Evolutionary conservation across 1,284 basidiomycete genomes (phyloP).

Genomic region (Blastosporella zonata): DNA sequence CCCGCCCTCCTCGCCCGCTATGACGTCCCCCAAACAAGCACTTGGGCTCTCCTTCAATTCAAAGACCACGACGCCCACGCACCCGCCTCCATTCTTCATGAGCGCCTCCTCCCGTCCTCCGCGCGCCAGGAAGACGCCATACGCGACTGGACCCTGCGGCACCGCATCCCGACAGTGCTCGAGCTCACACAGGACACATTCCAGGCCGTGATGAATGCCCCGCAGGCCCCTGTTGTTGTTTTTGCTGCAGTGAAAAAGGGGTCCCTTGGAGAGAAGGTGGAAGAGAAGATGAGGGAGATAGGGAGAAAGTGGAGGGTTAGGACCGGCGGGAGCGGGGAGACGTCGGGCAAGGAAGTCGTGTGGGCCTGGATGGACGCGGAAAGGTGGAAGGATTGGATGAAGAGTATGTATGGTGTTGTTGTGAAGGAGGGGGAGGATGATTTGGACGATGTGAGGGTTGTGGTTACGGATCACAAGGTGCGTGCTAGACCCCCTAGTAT

Average conservation of each 20-base stretch:
- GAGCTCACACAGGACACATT: slow-evolving; percentile 77
- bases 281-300: slow-evolving; percentile 49
- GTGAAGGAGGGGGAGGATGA: slow-evolving; percentile 25
- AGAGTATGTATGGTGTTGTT: slow-evolving; percentile 78
- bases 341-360: slow-evolving; percentile 58
- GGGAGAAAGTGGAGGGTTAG: slow-evolving; percentile 63
- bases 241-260: slow-evolving; percentile 55
- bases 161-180: slow-evolving; percentile 68
- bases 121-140: slow-evolving; percentile 25
- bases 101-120: slow-evolving; percentile 21
- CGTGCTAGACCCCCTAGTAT: slow-evolving; percentile 25
- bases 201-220: slow-evolving; percentile 78
- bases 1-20: slow-evolving; percentile 52
- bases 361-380: slow-evolving; percentile 86
- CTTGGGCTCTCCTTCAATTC: slow-evolving; percentile 69
- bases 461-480: slow-evolving; percentile 81
- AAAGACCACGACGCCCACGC: slow-evolving; percentile 60
- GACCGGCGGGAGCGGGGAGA: slow-evolving; percentile 35
- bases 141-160: slow-evolving; percentile 53
- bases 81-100: slow-evolving; percentile 39
- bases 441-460: slow-evolving; percentile 51
- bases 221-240: slow-evolving; percentile 71
- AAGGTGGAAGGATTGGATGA: slow-evolving; percentile 82
- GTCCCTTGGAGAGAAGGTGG: too few species aligned
- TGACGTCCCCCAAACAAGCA: slow-evolving; percentile 41